These are phyloP conservation scores for Glycine soja DNA, from an alignment of 306 rosid genomes.

Conservation along the genomic window DNA sequence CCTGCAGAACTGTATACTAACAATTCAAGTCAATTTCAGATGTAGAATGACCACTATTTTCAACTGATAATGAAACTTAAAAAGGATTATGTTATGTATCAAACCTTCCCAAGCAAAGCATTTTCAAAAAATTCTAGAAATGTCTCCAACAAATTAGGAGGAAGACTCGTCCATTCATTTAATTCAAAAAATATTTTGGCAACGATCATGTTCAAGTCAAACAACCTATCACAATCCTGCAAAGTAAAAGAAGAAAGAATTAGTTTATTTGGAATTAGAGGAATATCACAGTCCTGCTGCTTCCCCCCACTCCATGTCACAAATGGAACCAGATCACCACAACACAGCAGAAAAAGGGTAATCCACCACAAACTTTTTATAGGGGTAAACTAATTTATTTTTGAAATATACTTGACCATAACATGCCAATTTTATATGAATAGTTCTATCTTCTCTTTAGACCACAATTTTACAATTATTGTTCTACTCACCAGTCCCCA, in stretches of 20 bases:
- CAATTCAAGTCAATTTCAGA: slow-evolving; percentile 29
- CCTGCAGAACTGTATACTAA: slow-evolving; percentile 56
- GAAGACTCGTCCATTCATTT: slow-evolving; percentile 64
- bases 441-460: slow-evolving; percentile 29
- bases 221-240: slow-evolving; percentile 76
- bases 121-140: slow-evolving; percentile 77
- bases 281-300: slow-evolving; percentile 23
- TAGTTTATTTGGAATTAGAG: slow-evolving; percentile 39
- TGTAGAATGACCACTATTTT: slow-evolving; percentile 31
- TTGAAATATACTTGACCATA: slow-evolving; percentile 9
- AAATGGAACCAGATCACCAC: not conserved
- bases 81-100: slow-evolving; percentile 40
- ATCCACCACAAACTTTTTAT: slow-evolving; percentile 3
- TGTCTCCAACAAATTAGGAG: slow-evolving; percentile 62
- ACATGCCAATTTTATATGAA: slow-evolving; percentile 31
- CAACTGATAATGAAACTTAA: slow-evolving; percentile 16
- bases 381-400: slow-evolving; percentile 11
- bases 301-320: slow-evolving; percentile 3
- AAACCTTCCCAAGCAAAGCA: slow-evolving; percentile 78
- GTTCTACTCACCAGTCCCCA: slow-evolving; percentile 24
- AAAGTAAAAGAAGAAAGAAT: slow-evolving; percentile 36
- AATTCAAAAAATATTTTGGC: slow-evolving; percentile 75
- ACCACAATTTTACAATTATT: slow-evolving; percentile 16
- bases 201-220: slow-evolving; percentile 64
- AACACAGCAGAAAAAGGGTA: slow-evolving; percentile 15